Percentiles rank a stretch among this genome's conserved stretches.
Conservation (phyloP, 2,329 filamentous ascomycete species). For the Alternaria sp. region DNA sequence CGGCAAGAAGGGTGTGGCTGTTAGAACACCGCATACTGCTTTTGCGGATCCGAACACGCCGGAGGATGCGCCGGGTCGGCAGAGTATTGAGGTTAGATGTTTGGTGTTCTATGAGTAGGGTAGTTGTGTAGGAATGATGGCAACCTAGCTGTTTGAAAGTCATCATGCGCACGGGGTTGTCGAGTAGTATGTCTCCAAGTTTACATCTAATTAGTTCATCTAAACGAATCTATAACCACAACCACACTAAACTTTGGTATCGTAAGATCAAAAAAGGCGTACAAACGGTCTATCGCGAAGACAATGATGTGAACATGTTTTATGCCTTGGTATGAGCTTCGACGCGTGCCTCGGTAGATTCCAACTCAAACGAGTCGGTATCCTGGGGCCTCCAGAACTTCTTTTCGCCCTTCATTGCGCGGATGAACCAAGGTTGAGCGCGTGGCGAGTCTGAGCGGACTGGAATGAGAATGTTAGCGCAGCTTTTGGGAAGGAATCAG, state of each 20-base stretch:
- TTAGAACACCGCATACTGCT: constrained; percentile 72
- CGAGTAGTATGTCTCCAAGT: not conserved
- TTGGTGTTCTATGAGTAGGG: constrained; percentile 66
- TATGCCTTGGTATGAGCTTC: constrained; percentile 11
- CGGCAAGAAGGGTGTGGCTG: constrained; percentile 50
- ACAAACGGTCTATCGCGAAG: not conserved
- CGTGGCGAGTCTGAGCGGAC: constrained; percentile 30
- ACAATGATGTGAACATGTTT: too few species aligned
- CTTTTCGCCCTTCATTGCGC: constrained; percentile 30
- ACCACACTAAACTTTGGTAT: not conserved
- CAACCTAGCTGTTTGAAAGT: not conserved
- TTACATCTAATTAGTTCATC: not conserved
- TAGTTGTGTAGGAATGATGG: not conserved
- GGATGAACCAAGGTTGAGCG: constrained; percentile 36
- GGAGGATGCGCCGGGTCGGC: constrained; percentile 56
- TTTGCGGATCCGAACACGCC: constrained; percentile 61
- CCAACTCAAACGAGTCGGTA: constrained; percentile 31
- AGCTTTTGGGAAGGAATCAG: not conserved
- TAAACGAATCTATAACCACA: not conserved
- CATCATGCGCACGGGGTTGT: not conserved
- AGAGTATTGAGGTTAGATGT: constrained; percentile 71
- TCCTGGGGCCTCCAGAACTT: constrained; percentile 30
- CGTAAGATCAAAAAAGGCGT: not conserved
- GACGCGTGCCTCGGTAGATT: constrained; percentile 16
- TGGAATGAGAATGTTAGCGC: not conserved